phyloP scores from a whole-genome alignment of 805 yeast species.

The Diddensiella caesifluorescens region DNA sequence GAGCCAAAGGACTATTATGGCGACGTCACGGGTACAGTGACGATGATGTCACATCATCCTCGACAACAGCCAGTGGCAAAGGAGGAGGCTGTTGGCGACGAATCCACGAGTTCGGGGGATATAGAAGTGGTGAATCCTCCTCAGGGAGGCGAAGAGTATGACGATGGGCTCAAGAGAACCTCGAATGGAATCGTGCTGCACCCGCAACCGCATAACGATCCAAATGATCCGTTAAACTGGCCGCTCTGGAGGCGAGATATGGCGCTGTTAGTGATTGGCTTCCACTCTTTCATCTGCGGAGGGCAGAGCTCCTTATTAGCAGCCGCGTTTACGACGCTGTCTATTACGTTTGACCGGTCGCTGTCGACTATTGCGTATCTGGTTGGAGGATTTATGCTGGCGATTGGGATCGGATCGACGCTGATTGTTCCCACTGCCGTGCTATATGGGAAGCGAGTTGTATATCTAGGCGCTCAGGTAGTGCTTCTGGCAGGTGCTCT shows the following conservation, averaged over 20 bases:
- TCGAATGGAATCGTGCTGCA: constrained; percentile 45
- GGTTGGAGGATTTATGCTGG: constrained; percentile 55
- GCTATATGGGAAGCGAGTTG: constrained; percentile 50
- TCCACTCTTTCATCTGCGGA: constrained; percentile 55
- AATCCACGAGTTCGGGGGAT: not conserved
- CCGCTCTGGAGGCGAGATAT: constrained; percentile 54
- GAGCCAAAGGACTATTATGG: constrained; percentile 35
- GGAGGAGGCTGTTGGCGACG: constrained; percentile 4
- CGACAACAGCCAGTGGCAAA: not conserved
- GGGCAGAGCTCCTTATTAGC: constrained; percentile 60
- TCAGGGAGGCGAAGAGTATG: constrained; percentile 18
- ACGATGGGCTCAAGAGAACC: constrained; percentile 39
- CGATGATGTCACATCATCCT: constrained; percentile 18
- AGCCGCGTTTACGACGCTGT: constrained; percentile 45
- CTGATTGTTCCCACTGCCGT: constrained; percentile 55
- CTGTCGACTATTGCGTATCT: constrained; percentile 44
- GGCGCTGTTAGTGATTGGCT: constrained; percentile 48
- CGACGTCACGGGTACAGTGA: constrained; percentile 43
- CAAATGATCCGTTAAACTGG: constrained; percentile 65
- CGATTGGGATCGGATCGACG: constrained; percentile 54
- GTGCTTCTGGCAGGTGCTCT: constrained; percentile 48
- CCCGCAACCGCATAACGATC: constrained; percentile 60
- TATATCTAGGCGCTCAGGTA: constrained; percentile 45
- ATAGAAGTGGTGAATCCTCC: constrained; percentile 2
- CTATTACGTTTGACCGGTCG: constrained; percentile 40